Evolutionary conservation across 805 yeast genomes (phyloP).

Genomic region (Metschnikowia sp.): DNA sequence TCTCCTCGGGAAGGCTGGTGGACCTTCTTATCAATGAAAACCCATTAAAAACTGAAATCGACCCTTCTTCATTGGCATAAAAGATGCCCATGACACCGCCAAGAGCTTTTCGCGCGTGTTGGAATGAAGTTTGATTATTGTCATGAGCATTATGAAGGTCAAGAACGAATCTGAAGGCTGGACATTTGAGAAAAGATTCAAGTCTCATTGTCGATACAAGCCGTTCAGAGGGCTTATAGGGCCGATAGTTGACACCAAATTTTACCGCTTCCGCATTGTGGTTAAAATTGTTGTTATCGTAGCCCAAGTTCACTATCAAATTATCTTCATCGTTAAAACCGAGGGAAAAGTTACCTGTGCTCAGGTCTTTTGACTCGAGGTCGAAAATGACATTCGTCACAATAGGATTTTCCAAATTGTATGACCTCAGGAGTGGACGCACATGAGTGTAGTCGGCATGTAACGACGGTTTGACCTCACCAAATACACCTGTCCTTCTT

Average conservation of each 20-base stretch:
- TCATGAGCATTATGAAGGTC: conserved; percentile 34
- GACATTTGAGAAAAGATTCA: conserved; percentile 46
- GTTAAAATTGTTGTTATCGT: conserved; percentile 45
- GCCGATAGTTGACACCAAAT: conserved; percentile 48
- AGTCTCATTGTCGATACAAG: conserved; percentile 43
- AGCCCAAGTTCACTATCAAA: conserved; percentile 36
- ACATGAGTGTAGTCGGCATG: conserved; percentile 36
- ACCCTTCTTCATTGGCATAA: conserved; percentile 22
- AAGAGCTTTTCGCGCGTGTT: conserved; percentile 52
- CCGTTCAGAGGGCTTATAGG: conserved; percentile 47
- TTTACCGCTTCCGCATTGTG: conserved; percentile 50
- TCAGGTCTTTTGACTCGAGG: conserved; percentile 37
- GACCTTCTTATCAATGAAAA: conserved; percentile 58
- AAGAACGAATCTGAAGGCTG: conserved; percentile 38
- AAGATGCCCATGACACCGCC: conserved; percentile 53
- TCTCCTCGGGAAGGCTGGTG: conserved; percentile 47
- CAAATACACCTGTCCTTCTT: conserved; percentile 44
- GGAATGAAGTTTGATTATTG: conserved; percentile 48
- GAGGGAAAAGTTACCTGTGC: conserved; percentile 32
- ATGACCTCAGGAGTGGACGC: conserved; percentile 24
- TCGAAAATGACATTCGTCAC: conserved; percentile 45
- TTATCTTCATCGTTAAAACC: conserved; percentile 38
- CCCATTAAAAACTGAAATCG: conserved; percentile 44
- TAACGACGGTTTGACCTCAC: conserved; percentile 35
- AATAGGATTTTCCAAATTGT: conserved; percentile 38